phyloP scores from a whole-genome alignment of 2,329 filamentous ascomycete genomes.

The Tolypocladium nubicola region DNA sequence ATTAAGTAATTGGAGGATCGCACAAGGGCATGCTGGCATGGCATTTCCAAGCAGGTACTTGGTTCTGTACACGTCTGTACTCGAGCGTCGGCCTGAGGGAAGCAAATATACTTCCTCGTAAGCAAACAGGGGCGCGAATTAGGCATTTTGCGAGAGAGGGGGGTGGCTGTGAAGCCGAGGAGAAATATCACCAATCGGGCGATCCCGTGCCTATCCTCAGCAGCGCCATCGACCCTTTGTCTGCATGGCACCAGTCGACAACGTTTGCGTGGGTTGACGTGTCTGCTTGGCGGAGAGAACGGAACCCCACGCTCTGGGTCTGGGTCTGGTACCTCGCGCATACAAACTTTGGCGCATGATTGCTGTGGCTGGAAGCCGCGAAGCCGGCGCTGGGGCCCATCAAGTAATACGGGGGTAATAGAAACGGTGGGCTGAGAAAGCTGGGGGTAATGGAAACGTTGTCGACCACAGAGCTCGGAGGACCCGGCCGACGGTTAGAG shows the following conservation, averaged over 20 bases:
- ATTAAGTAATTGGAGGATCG: background rate
- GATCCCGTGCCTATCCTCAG: background rate
- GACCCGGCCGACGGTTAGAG: conserved; percentile 2
- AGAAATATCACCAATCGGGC: background rate
- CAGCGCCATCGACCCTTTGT: background rate
- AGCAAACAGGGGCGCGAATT: background rate
- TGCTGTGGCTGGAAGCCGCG: background rate
- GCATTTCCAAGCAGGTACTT: background rate
- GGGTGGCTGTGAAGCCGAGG: background rate
- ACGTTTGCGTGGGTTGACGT: background rate
- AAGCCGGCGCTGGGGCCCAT: conserved; percentile 8
- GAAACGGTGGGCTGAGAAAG: conserved; percentile 18
- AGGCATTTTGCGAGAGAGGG: background rate
- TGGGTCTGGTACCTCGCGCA: background rate
- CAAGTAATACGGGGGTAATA: conserved; percentile 29
- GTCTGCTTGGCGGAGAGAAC: background rate
- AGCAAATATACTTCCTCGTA: background rate
- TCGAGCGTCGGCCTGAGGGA: background rate
- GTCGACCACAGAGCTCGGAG: background rate
- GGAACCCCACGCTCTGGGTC: background rate
- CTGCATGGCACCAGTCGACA: background rate
- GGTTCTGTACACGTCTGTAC: background rate
- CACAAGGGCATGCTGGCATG: background rate
- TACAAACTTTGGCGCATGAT: background rate
- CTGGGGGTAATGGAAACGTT: conserved; percentile 25